Evolutionary conservation across 192 early-diverging fungal species (phyloP), one percentile per base, ranked within the genome.

Genomic region (Linnemannia zychae): DNA sequence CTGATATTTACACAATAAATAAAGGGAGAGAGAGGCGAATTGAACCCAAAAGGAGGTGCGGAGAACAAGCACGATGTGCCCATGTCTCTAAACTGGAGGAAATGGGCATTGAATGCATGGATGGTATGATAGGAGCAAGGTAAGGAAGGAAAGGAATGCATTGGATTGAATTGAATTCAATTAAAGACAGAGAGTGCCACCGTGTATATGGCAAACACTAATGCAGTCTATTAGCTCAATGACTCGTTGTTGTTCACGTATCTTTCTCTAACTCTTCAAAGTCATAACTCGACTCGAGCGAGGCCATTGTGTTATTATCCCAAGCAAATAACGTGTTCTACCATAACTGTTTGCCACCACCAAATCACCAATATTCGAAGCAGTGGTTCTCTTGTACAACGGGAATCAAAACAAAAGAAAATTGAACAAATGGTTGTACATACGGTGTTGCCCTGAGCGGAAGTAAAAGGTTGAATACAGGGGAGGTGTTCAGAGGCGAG

Each of bases 11-110:
- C 28, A 11, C 48, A 24, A 20, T n/a, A 24, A 65, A 33, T 11
- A 38, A 60, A 74, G 28, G 18, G 53, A 76, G 34, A 46, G 37
- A 78, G 18, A 78, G 28, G 20, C 57, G 9, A 63, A 63, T 31
- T 63, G 57, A 22, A 22, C 3, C 52, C 28, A 63, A 63, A 63
- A 63, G 57, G 57, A 63, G 57, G 57, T 63, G 57, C 20, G 22
- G n/a, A 31, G 24, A 15, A 28, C 24, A 24, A 63, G 57, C 0
- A 63, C 57, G 57, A 63, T 16, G 11, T 49, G 48, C 9, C 48
- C 16, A 15, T 49, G 48, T 49, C 17, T 4, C 9, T 63, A 28
- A 24, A 63, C 31, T 63, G 57, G 57, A 63, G 57, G 57, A 63
- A 63, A 63, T 33, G 57, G 57, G 57, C 31, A 63, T 63, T 40